phyloP scores from a whole-genome alignment of 2,329 filamentous ascomycete species.

The Venturia nashicola region DNA sequence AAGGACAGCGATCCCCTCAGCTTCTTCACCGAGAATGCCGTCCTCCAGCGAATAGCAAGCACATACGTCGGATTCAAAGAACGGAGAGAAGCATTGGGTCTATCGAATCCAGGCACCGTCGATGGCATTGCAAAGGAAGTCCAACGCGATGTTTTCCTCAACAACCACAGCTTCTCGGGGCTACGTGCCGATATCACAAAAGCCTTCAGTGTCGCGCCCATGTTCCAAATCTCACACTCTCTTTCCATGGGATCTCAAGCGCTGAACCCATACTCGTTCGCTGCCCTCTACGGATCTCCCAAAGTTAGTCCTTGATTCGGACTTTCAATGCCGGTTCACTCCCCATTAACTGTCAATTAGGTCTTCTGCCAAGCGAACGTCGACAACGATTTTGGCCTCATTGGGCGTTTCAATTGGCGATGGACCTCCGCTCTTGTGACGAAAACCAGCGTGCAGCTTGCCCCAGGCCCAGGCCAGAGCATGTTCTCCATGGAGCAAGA shows the following conservation, averaged over 20 bases:
- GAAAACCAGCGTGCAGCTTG: constrained; percentile 79
- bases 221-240: constrained; percentile 96
- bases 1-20: constrained; percentile 3
- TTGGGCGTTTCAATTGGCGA: constrained; percentile 84
- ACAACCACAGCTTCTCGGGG: constrained; percentile 93
- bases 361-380: constrained; percentile 91
- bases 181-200: constrained; percentile 94
- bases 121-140: constrained; percentile 86
- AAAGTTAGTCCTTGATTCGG: constrained; percentile 48
- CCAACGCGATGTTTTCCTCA: constrained; percentile 89
- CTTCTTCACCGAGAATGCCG: constrained; percentile 62
- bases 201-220: constrained; percentile 80
- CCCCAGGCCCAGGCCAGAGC: constrained; percentile 54
- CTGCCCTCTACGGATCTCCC: constrained; percentile 83
- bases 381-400: constrained; percentile 82
- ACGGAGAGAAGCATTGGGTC: constrained; percentile 73
- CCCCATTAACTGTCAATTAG: constrained; percentile 32
- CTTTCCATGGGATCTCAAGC: constrained; percentile 86
- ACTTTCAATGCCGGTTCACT: not conserved
- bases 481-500: constrained; percentile 94
- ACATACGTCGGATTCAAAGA: constrained; percentile 72
- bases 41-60: constrained; percentile 59
- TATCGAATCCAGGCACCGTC: constrained; percentile 85
- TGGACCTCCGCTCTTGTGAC: constrained; percentile 71
- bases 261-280: constrained; percentile 89